phyloP scores from a whole-genome alignment of 768 basidiomycete genomes.

The Leccinum fibrillosum region DNA sequence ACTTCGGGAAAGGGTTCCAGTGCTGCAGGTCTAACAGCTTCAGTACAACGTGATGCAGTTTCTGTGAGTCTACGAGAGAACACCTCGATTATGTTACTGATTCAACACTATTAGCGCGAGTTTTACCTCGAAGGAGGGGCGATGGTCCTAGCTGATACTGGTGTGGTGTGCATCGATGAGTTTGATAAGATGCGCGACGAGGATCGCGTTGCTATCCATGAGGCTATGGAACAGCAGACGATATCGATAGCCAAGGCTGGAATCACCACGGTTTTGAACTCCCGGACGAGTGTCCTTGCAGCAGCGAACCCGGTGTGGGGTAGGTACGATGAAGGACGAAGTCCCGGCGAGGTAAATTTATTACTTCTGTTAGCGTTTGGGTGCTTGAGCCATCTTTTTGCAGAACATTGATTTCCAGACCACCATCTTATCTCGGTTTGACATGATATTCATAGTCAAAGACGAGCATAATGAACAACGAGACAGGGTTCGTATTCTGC shows the following conservation, averaged over 20 bases:
- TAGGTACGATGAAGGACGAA: conserved; percentile 93
- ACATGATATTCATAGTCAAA: conserved; percentile 99
- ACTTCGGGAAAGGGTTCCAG: conserved; percentile 98
- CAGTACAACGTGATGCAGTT: conserved; percentile 89
- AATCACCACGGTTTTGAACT: conserved; percentile 96
- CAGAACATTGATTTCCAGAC: conserved; percentile 97
- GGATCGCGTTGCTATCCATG: conserved; percentile 97
- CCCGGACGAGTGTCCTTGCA: conserved; percentile 91
- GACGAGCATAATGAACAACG: conserved; percentile 96
- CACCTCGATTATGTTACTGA: conserved; percentile 1
- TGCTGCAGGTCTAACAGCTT: conserved; percentile 97
- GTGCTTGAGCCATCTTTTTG: background rate
- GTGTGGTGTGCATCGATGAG: conserved; percentile 98
- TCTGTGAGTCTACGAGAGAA: conserved; percentile 54
- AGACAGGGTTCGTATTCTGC: conserved; percentile 61
- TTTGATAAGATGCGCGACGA: conserved; percentile 99
- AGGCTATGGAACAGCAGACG: conserved; percentile 99
- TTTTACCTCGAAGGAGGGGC: conserved; percentile 99
- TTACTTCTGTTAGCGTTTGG: background rate
- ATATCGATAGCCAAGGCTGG: conserved; percentile 99
- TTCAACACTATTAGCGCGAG: conserved; percentile 61
- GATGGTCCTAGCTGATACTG: conserved; percentile 98
- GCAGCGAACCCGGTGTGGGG: conserved; percentile 99
- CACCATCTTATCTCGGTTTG: conserved; percentile 96
- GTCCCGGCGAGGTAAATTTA: conserved; percentile 78